Conservation (phyloP, 768 basidiomycete species). For the Pholiota microspora region DNA sequence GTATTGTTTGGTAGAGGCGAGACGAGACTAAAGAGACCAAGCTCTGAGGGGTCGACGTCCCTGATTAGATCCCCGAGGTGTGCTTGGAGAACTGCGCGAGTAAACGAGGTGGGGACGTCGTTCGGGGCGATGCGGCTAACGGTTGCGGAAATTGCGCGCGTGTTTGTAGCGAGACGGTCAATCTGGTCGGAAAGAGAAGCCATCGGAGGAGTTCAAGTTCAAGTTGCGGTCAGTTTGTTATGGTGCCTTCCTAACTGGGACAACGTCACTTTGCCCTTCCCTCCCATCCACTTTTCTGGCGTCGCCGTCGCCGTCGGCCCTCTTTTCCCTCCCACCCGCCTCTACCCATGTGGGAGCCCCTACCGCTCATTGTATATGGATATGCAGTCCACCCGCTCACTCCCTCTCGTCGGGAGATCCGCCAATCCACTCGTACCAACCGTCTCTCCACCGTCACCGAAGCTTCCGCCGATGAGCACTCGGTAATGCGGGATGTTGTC, state of each 20-base stretch:
- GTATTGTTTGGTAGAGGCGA: constrained; percentile 21
- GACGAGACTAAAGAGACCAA: constrained; percentile 71
- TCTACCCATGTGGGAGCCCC: constrained; percentile 46
- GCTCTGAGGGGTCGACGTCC: constrained; percentile 74
- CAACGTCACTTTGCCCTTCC: constrained; percentile 6
- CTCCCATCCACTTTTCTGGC: constrained; percentile 4
- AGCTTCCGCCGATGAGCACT: constrained; percentile 59
- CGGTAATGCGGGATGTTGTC: constrained; percentile 72
- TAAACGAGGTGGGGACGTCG: constrained; percentile 34
- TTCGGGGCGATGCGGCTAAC: constrained; percentile 31
- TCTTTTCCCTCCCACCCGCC: constrained; percentile 14
- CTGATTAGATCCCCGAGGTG: constrained; percentile 75
- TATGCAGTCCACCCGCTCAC: constrained; percentile 86
- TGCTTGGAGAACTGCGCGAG: constrained; percentile 60
- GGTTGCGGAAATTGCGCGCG: constrained; percentile 49
- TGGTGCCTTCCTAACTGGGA: constrained; percentile 17
- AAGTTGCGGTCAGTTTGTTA: constrained; percentile 7
- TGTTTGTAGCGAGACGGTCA: constrained; percentile 57
- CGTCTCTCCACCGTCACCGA: constrained; percentile 63
- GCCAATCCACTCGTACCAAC: constrained; percentile 53
- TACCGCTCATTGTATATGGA: constrained; percentile 79
- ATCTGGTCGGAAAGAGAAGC: constrained; percentile 63
- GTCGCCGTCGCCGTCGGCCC: not conserved
- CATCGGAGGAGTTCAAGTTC: constrained; percentile 33
- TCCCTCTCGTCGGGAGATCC: constrained; percentile 72